Evolutionary conservation across 257 asterid species (phyloP).

Genomic region (Schizonepeta tenuifolia): DNA sequence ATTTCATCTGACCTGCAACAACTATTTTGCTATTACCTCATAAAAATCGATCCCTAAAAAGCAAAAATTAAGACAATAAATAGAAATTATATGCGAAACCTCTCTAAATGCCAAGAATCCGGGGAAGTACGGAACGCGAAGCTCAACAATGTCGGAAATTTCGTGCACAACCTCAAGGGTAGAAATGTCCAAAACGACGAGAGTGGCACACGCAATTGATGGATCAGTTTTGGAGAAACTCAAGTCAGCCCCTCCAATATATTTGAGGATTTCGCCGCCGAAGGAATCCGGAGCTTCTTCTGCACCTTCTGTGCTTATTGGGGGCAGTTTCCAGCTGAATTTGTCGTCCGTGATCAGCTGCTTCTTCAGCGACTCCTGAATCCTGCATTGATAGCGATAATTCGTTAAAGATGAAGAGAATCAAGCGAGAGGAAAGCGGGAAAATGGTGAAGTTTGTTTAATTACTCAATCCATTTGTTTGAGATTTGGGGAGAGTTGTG

Average conservation of each 20-base stretch:
- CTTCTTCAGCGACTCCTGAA: constrained; percentile 66
- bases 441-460: background rate
- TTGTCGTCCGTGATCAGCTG: constrained; percentile 57
- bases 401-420: background rate
- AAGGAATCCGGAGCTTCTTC: constrained; percentile 30
- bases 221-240: constrained; percentile 79
- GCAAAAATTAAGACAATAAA: background rate
- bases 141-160: constrained; percentile 60
- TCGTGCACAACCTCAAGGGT: constrained; percentile 68
- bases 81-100: constrained; percentile 38
- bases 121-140: constrained; percentile 71
- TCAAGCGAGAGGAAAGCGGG: background rate
- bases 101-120: constrained; percentile 97
- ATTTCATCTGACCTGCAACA: background rate
- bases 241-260: constrained; percentile 88
- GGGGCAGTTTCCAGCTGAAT: constrained; percentile 62
- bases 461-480: constrained; percentile 49
- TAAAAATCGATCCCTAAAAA: constrained; percentile 12
- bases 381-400: constrained; percentile 38
- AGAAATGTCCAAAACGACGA: constrained; percentile 69
- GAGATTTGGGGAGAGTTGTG: constrained; percentile 22
- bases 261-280: constrained; percentile 45
- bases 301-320: constrained; percentile 8
- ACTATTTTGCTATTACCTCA: background rate
- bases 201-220: constrained; percentile 74